Base-by-base conservation (phyloP, 805 yeast genomes). In the Metschnikowia sp. region DNA sequence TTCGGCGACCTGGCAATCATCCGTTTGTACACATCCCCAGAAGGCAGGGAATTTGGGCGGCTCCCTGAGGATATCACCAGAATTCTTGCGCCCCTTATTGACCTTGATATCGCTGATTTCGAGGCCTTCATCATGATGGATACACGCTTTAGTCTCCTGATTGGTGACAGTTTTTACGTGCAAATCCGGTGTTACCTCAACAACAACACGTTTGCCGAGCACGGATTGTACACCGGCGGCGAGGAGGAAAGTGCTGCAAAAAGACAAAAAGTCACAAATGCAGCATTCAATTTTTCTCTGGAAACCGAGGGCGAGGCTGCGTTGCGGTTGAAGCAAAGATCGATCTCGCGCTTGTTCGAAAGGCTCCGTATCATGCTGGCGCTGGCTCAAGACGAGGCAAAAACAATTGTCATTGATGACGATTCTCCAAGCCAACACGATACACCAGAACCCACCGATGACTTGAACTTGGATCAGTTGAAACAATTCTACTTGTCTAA, bases 91-190 rank as follows among this genome's bases (percentile, higher is more conserved):
- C 89, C 95, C 0, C 69, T 90, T 31, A 46, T 87, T 2, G 86
- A 80, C 45, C 63, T 77, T 9, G 70, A 73, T 8, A 70, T 81
- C 3, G 77, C 86, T 35, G 59, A 61, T 2, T 82, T 88, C 54
- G 77, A 77, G 35, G 81, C 81, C 1, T 74, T 79, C 0, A 72
- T 87, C 32, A 73, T 86, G 8, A 79, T 75, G 57, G 79, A 83
- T 36, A 85, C 83, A 15, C 68, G 71, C 10, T 49, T 54, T 29
- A 62, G 82, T 30, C 61, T 90, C 32, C 73, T 86, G 9, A 78
- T 83, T 1, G 98, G 97, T 3, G 96, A 89, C 58, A 74, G 84
- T 1, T 84, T 91, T 57, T 72, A 79, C 19, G 69, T 89, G 0
- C 88, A 83, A 56, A 65, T 88, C 4, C 87, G 88, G 56, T 79